A percentile compares a stretch with the other conserved stretches of the same genome.
Evolutionary conservation across 202 grass and related monocot genomes (phyloP).

Genomic region (Musa balbisiana): DNA sequence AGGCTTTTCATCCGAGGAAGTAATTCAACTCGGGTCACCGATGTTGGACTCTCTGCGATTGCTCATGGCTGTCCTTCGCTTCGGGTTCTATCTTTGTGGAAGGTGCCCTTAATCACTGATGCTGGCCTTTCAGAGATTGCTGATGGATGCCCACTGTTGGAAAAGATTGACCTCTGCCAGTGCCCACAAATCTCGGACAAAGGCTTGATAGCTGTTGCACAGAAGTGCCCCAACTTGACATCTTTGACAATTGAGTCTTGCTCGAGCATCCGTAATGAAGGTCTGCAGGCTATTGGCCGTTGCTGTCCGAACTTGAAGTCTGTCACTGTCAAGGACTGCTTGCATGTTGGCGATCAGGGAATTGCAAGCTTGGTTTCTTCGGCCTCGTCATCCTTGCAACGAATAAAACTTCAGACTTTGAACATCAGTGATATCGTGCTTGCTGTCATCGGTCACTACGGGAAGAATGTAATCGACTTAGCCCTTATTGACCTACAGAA

Average conservation of each 20-base stretch:
- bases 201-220: conserved; percentile 42
- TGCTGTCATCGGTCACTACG: conserved; percentile 74
- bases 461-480: conserved; percentile 61
- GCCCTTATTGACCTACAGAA: conserved; percentile 43
- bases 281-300: conserved; percentile 47
- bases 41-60: conserved; percentile 57
- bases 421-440: conserved; percentile 76
- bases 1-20: conserved; percentile 55
- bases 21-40: conserved; percentile 58
- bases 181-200: conserved; percentile 84
- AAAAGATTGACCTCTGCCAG: conserved; percentile 59
- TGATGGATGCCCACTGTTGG: conserved; percentile 58
- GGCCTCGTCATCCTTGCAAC: conserved; percentile 40
- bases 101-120: conserved; percentile 56
- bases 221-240: conserved; percentile 58
- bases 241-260: conserved; percentile 51
- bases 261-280: conserved; percentile 47
- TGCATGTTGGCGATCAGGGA: conserved; percentile 58
- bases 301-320: conserved; percentile 61
- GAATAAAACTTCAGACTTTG: conserved; percentile 67
- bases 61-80: conserved; percentile 57
- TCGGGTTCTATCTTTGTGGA: conserved; percentile 53
- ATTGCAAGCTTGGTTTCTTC: conserved; percentile 64
- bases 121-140: conserved; percentile 61
- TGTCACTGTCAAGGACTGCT: conserved; percentile 70